Base-by-base conservation (phyloP, 306 rosid genomes). In the Pyrus communis region DNA sequence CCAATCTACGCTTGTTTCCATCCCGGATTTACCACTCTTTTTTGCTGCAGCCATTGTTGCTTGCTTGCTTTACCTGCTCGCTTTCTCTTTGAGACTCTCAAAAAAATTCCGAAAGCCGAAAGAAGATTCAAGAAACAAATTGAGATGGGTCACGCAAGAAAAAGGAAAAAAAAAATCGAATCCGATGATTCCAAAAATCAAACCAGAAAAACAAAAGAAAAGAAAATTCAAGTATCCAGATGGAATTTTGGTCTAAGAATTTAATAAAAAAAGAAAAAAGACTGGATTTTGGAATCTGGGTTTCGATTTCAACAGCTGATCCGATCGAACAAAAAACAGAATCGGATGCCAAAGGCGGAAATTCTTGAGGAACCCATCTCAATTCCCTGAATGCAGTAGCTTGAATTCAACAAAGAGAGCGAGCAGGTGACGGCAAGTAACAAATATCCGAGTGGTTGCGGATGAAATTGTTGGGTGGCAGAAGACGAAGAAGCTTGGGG, bases 251-350 rank as follows among this genome's bases (percentile, higher is more conserved):
- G 80, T 6, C 54, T 14, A 49, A 4, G 54, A 5, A 46, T 3
- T 75, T 28, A 70, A 80, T 51, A 25, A 23, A 31, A 49, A 75
- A 72, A 5, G 2, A 30, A 67, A 14, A 46, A 79, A 79, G 79
- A 81, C 72, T 49, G 42, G 78, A 67, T 40, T 51, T 79, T 60
- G 58, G 77, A 78, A 70, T 51, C 86, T 23, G 81, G 7, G 38
- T 70, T 78, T 70, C 55, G 80, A 23, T 77, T 67, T 63, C 8
- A 21, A 40, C 28, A 82, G 71, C 76, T 62, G 72, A 85, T 87
- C 90, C 77, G 86, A 81, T 81, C 28, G 77, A 85, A 79, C 74
- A 22, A 82, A 91, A 87, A 89, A 78, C 79, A 82, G 91, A 84
- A 85, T 80, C 89, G 84, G 88, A 87, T 81, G 58, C 82, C 18